These are phyloP conservation scores for Saturnispora halmiae DNA, from an alignment of 805 yeast genomes.

Conservation along the genomic window DNA sequence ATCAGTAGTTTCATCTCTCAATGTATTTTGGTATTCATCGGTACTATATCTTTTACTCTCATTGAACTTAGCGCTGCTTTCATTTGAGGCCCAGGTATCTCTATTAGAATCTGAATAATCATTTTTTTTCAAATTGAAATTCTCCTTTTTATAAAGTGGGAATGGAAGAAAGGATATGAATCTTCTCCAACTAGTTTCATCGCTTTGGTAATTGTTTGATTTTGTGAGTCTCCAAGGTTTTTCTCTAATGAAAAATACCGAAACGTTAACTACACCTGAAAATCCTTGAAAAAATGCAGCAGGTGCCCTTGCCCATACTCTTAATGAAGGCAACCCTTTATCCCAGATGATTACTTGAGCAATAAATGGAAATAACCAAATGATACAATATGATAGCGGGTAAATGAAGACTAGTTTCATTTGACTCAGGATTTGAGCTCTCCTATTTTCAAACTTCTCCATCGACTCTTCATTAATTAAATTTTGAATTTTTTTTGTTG, in stretches of 20 bases:
- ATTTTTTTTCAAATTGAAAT: constrained; percentile 7
- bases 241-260: constrained; percentile 71
- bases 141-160: background rate
- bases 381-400: constrained; percentile 69
- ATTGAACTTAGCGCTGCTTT: background rate
- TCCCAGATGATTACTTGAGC: constrained; percentile 45
- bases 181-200: constrained; percentile 17
- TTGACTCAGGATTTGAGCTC: constrained; percentile 63
- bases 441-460: constrained; percentile 51
- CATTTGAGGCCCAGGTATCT: constrained; percentile 1
- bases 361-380: constrained; percentile 78
- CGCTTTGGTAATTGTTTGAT: constrained; percentile 20
- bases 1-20: background rate
- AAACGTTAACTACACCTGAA: constrained; percentile 67
- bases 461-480: constrained; percentile 51
- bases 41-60: background rate
- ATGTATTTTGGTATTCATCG: background rate
- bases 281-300: constrained; percentile 76
- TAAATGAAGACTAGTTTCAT: constrained; percentile 73
- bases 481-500: constrained; percentile 23
- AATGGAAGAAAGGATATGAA: constrained; percentile 24
- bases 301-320: constrained; percentile 53
- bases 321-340: constrained; percentile 41
- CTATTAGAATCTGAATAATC: background rate
- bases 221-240: constrained; percentile 54